Base-by-base conservation (phyloP, 1,284 basidiomycete genomes). In the Ustilago trichophora region DNA sequence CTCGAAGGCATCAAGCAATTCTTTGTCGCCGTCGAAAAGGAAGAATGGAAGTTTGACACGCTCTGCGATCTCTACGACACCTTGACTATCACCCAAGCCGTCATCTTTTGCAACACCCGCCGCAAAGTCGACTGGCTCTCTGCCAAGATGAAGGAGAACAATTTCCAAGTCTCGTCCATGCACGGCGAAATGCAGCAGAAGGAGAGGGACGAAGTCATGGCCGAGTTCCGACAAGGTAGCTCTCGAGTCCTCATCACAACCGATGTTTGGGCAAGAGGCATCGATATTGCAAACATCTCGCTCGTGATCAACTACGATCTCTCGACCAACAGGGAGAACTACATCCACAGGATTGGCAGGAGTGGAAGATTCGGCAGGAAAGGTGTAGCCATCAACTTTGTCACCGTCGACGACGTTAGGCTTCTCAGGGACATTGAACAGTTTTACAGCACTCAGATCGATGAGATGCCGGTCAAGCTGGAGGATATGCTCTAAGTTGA, bases 1-100 rank as follows among this genome's bases (percentile, higher is more conserved):
- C 86, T 99, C 51, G 96, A 99, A 83, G 95, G 96, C 21, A 99
- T 99, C 86, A 98, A 98, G 83, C 96, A 99, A 82, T 99, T 99
- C 87, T 98, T 97, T 84, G 93, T 99, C 37, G 95, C 95, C 24
- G 95, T 98, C 54, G 96, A 99, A 84, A 98, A 98, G 85, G 96
- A 98, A 83, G 96, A 99, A 79, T 98, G 95, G 95, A 99, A 99
- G 83, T 95, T 98, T 77, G 96, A 98, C 84, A 98, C 95, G 0
- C 86, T 99, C 18, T 98, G 93, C 83, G 96, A 98, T 83, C 68
- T 83, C 33, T 99, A 98, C 84, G 96, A 99, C 83, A 98, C 95
- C 16, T 87, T 98, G 46, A 98, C 96, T 25, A 98, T 98, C 83
- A 98, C 96, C 1, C 96, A 98, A 86, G 95, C 96, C 24, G 95